Base-by-base conservation (phyloP, 2,329 filamentous ascomycete genomes). In the Aspergillus phoenicis region DNA sequence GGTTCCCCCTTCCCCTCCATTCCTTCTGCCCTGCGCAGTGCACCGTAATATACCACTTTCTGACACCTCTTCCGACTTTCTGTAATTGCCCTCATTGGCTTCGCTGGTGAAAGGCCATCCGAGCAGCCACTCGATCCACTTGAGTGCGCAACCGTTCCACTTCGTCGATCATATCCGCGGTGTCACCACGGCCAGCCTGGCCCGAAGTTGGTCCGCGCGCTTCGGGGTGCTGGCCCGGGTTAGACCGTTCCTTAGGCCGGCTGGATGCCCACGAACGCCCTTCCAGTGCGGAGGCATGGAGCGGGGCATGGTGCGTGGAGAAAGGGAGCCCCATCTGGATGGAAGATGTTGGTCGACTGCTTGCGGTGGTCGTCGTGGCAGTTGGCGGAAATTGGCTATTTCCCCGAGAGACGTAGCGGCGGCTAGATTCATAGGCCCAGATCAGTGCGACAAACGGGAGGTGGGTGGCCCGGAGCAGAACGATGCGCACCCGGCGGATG, bases 381-480 rank as follows among this genome's bases (percentile, higher is more conserved):
- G 66, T 65, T 38, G 71, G 66, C n/a, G 67, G 64, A 26, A 64
- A 61, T 20, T 66, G 66, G 39, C 58, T 72, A 53, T 60, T 61
- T 61, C 58, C 61, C 59, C 67, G 70, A 58, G 64, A 70, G 36
- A 69, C 62, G 55, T 70, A 65, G 36, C 68, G 72, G 63, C 71
- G 72, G 60, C 71, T 75, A 58, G 72, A 70, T 66, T 80, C 85
- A 70, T 84, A 88, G n/a, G 76, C 73, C 78, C 83, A 82, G 58
- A 88, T 87, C 56, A 84, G 73, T 41, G 77, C 80, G 55, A 88
- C 83, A 66, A 84, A 83, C 13, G 85, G 85, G 51, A 82, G 73
- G 73, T 88, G 85, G 2, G 85, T 87, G 53, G 80, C 80, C 70
- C 85, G 85, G 61, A 88, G 80, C 49, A 87, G 71, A 45, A 86